Base-by-base conservation (phyloP, 495 filamentous ascomycete genomes). In the Podospora didyma region DNA sequence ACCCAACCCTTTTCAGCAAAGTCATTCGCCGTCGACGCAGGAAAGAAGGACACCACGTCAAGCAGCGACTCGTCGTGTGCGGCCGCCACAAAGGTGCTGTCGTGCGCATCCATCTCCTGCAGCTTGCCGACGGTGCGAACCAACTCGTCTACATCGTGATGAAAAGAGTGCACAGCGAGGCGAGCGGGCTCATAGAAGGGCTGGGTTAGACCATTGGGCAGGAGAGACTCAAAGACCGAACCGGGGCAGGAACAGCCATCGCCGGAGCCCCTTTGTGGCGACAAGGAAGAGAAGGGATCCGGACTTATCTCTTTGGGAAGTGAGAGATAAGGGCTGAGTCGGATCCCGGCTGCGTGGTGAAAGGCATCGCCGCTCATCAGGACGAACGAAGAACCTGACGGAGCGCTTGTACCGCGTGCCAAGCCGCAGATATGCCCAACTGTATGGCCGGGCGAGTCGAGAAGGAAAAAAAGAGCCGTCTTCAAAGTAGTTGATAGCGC, bases 401-500 rank as follows among this genome's bases (percentile, higher is more conserved):
- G 19, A 3, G 39, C 23, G 20, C 51, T 48, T 7, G 77, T 81
- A 10, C 78, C 79, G 1, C 82, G 67, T 10, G 80, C 84, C 4
- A 88, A 67, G 0, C 58, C 83, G 55, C 75, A 77, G 3, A 85
- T 71, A 59, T 88, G 83, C 0, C 85, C 83, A 26, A 77, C 65
- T 11, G 75, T 71, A 54, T 86, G 83, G 12, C 83, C 83, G 3
- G 82, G 81, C 0, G 75, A 58, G 60, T 83, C 72, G 46, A 86
- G 71, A 37, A 86, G 71, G 64, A n/a, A 82, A 84, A 55, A 86
- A 79, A 21, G 74, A 77, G 9, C 83, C 83, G 60, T 86, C 84
- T 9, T 71, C 73, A 59, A 84, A 86, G 59, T 81, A 86, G 63
- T 89, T 86, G 17, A 79, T 59, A 0, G 83, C 86, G 19, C 57